Percentiles rank a stretch among this genome's conserved stretches.
Evolutionary conservation across 192 early-diverging fungal species (phyloP).

Genomic region (Polychytrium aggregatum): DNA sequence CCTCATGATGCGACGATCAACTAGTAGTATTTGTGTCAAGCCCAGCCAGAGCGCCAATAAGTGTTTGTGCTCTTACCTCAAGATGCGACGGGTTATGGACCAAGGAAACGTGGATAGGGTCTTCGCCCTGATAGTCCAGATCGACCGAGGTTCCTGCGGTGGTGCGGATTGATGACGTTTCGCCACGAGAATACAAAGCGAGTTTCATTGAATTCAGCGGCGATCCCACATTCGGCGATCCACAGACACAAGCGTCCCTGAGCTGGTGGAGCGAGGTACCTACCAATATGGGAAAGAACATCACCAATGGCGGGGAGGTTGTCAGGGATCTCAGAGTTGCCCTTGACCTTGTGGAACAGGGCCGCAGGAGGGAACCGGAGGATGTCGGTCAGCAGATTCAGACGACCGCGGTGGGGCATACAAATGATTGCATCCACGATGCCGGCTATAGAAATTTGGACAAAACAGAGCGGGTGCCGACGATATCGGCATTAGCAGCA

Average conservation of each 20-base stretch:
- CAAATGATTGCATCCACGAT: constrained; percentile 77
- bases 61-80: constrained; percentile 22
- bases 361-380: constrained; percentile 67
- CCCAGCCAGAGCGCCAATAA: background rate
- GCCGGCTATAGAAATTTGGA: constrained; percentile 38
- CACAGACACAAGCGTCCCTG: no score
- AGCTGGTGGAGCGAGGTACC: background rate
- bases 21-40: no score
- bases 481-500: no score
- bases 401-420: constrained; percentile 94
- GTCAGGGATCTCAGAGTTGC: constrained; percentile 79
- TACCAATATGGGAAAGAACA: constrained; percentile 77
- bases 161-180: no score
- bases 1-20: no score
- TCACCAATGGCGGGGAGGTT: constrained; percentile 73
- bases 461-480: constrained; percentile 4
- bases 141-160: constrained; percentile 65
- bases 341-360: constrained; percentile 91
- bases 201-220: no score
- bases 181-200: no score
- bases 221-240: no score
- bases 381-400: constrained; percentile 85
- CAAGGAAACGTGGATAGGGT: constrained; percentile 71
- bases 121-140: constrained; percentile 48
- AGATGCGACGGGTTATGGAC: constrained; percentile 96